Conservation (phyloP, 768 basidiomycete genomes). For the Mycena albidolilacea region DNA sequence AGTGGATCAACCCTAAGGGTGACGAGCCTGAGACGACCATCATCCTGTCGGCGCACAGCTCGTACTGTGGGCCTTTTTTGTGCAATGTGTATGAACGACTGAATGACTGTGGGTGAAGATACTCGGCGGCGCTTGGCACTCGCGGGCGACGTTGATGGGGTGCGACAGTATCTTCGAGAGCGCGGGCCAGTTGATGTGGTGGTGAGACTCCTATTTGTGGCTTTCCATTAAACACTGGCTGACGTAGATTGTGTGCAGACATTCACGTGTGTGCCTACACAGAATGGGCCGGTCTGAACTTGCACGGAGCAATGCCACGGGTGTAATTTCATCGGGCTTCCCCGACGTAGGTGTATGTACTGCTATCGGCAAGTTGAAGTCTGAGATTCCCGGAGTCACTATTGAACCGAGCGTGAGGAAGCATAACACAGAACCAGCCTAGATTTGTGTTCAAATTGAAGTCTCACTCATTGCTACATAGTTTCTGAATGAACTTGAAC, state of each 20-base stretch:
- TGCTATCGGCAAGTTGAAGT: too few relatives aligned
- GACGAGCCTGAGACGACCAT: background rate
- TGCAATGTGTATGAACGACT: background rate
- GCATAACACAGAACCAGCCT: too few relatives aligned
- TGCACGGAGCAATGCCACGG: constrained; percentile 3
- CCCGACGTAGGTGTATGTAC: too few relatives aligned
- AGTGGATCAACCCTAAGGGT: constrained; percentile 1
- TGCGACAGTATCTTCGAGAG: background rate
- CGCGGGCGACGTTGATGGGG: constrained; percentile 4
- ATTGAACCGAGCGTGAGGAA: too few relatives aligned
- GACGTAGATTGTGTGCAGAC: background rate
- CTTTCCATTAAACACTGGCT: constrained; percentile 1
- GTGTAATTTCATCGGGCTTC: constrained; percentile 1
- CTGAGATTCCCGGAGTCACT: too few relatives aligned
- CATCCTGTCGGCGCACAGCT: background rate
- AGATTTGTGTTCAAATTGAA: too few relatives aligned
- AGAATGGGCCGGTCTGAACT: constrained; percentile 1
- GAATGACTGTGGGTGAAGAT: constrained; percentile 3
- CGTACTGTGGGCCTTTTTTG: background rate
- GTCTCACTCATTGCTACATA: too few relatives aligned
- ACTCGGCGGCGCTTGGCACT: constrained; percentile 1
- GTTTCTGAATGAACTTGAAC: too few relatives aligned
- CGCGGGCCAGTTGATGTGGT: background rate
- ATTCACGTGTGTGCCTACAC: constrained; percentile 2
- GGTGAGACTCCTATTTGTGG: constrained; percentile 1